phyloP scores from a whole-genome alignment of 2,329 filamentous ascomycete genomes.

The Spiromastix sp. region DNA sequence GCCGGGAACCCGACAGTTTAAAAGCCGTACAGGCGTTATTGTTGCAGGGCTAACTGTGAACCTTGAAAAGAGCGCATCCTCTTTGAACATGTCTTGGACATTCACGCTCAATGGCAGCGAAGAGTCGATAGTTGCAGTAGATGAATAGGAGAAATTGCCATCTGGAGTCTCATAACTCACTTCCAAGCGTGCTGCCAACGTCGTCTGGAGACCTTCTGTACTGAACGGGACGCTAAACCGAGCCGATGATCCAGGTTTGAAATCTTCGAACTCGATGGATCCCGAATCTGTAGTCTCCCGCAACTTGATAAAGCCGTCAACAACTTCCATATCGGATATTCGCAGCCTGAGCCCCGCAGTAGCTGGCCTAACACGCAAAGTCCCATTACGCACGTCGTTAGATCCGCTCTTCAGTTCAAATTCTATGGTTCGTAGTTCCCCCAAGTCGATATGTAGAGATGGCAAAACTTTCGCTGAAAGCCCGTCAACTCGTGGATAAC shows the following conservation, averaged over 20 bases:
- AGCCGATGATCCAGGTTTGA: constrained; percentile 22
- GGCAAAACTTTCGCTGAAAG: constrained; percentile 59
- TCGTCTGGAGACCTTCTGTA: constrained; percentile 63
- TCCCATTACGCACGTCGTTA: constrained; percentile 49
- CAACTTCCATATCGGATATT: constrained; percentile 39
- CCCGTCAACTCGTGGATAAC: constrained; percentile 60
- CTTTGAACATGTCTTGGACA: constrained; percentile 91
- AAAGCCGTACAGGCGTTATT: constrained; percentile 61
- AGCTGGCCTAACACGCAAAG: constrained; percentile 46
- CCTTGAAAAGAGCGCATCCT: constrained; percentile 67
- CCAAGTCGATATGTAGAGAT: constrained; percentile 64
- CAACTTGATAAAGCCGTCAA: constrained; percentile 33
- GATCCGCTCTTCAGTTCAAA: constrained; percentile 62
- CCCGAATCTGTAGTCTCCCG: constrained; percentile 34
- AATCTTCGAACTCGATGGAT: constrained; percentile 32
- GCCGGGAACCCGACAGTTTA: constrained; percentile 58
- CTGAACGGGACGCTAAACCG: constrained; percentile 65
- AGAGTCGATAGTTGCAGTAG: constrained; percentile 55
- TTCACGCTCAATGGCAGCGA: constrained; percentile 84
- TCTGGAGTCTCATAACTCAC: constrained; percentile 59
- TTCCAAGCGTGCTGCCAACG: constrained; percentile 66
- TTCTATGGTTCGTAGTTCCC: constrained; percentile 67
- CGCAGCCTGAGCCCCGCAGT: constrained; percentile 50
- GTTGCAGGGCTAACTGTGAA: constrained; percentile 84
- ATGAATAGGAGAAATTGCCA: constrained; percentile 55